Evolutionary conservation across 768 basidiomycete genomes (phyloP), one percentile per base, ranked within the genome.

Genomic region (Nidularia pulvinata): DNA sequence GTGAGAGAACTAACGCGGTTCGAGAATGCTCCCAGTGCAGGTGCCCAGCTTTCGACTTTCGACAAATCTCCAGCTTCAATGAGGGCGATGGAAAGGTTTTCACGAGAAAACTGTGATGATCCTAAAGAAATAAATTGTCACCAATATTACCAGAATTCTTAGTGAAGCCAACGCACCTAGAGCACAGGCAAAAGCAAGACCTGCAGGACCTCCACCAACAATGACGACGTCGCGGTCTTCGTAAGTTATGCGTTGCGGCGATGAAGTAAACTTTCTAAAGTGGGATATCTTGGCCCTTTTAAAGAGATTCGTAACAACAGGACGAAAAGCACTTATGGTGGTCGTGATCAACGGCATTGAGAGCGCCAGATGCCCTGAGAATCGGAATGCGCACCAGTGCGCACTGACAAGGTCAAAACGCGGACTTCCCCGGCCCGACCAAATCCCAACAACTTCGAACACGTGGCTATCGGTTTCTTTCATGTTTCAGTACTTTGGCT

Each of bases 141-240:
- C 33, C 46, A 16, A 44, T 59, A 13, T 54, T 13, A n/a, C 55
- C 50, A 48, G 51, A 35, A 22, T 25, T 53, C 16, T 19, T 7
- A 50, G 33, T 9, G 55, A 50, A 47, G 25, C 30, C 6, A 19
- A 68, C 82, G 55, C 65, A 96, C 95, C 82, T 6, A 99, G 77
- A 34, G 93, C 92, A 63, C 84, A 85, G 3, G 94, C 95, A 35
- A 99, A 73, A 10, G 95, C 90, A 39, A 99, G 79, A 3, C 97
- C 97, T 4, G 84, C 92, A 25, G 93, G 95, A 1, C 95, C 96
- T 30, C 93, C 97, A 14, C 97, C 96, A 25, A 98, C 92, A 60
- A 98, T 91, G 19, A 96, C 91, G 34, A 98, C 79, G 66, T 98
- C 97, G 58, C 81, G 86, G 36, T 90, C 81, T 55, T 82, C 72